These are phyloP conservation scores for Boletellus emodensis DNA, from an alignment of 768 basidiomycete genomes.

Conservation along the genomic window DNA sequence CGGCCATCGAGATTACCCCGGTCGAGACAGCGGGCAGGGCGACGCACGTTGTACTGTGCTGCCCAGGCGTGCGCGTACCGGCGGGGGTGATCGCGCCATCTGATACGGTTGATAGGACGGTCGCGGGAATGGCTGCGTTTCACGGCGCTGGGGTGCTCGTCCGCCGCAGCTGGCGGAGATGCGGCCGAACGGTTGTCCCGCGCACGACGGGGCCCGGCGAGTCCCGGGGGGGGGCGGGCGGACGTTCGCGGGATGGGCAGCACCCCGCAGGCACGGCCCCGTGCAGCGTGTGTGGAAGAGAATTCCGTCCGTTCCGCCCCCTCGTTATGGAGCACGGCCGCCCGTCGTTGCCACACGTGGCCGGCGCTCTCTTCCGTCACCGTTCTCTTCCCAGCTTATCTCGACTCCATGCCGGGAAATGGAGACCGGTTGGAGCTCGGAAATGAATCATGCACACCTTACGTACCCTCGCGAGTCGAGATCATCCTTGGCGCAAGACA, in stretches of 20 bases:
- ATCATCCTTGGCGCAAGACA: slow-evolving; percentile 8
- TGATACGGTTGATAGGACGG: slow-evolving; percentile 28
- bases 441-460: slow-evolving; percentile 12
- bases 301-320: slow-evolving; percentile 12
- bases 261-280: too few species aligned
- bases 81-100: slow-evolving; percentile 8
- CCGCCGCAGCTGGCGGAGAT: slow-evolving; percentile 11
- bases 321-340: background rate
- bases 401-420: slow-evolving; percentile 11
- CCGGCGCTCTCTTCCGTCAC: slow-evolving; percentile 3
- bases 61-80: too few species aligned
- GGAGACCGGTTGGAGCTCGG: slow-evolving; percentile 5
- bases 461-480: slow-evolving; percentile 7
- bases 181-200: too few species aligned
- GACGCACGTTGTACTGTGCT: too few species aligned
- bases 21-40: slow-evolving; percentile 8
- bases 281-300: slow-evolving; percentile 1
- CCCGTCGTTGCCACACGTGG: background rate
- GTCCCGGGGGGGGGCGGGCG: too few species aligned
- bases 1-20: slow-evolving; percentile 18
- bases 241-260: too few species aligned
- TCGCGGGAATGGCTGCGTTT: slow-evolving; percentile 14
- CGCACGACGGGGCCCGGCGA: too few species aligned
- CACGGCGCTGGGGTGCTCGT: slow-evolving; percentile 17
- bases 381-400: slow-evolving; percentile 25